Evolutionary conservation across 805 yeast species (phyloP), one percentile per base, ranked within the genome.

Genomic region (Blastobotrys parvus): DNA sequence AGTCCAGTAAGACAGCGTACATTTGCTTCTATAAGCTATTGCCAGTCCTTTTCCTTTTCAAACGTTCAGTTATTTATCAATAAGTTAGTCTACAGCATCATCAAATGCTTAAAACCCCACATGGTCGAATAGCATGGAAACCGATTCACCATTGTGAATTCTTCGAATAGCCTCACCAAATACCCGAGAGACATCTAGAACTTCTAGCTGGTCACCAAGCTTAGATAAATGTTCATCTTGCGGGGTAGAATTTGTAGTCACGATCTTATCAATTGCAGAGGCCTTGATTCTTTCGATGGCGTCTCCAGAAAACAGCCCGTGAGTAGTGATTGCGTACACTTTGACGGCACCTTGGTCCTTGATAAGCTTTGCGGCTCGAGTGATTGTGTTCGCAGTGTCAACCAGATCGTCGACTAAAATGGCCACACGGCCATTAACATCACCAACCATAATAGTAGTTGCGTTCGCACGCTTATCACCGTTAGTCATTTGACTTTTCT

Each of bases 131-230:
- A 92, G 69, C 85, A 87, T 82, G 16, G 94, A 82, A 15, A 92
- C 95, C 13, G 90, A 79, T 68, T 92, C 99, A 52, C 99, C 99
- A 54, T 92, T 92, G 63, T 92, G 95, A 40, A 92, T 90, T 62
- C 99, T 74, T 61, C 99, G 74, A 36, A 92, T 87, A 1, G 97
- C 90, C 64, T 92, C 99, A 15, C 94, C 96, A 54, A 92, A 82
- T 16, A 92, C 76, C 45, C 83, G 70, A 7, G 94, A 79, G 5
- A 92, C 92, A 54, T 92, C 98, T 54, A 92, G 68, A 7, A 90
- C 86, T 54, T 82, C 89, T 22, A 87, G 69, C 58, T 75, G 73
- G 40, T 72, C 75, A 10, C 84, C 86, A 15, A 78, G 59, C 35
- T 49, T 58, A 32, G 63, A 62, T n/a, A 64, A 60, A 51, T 83